A percentile compares a stretch with the other conserved stretches of the same genome.
phyloP scores from a whole-genome alignment of 1,284 basidiomycete genomes.

The Prillingera fragicola region DNA sequence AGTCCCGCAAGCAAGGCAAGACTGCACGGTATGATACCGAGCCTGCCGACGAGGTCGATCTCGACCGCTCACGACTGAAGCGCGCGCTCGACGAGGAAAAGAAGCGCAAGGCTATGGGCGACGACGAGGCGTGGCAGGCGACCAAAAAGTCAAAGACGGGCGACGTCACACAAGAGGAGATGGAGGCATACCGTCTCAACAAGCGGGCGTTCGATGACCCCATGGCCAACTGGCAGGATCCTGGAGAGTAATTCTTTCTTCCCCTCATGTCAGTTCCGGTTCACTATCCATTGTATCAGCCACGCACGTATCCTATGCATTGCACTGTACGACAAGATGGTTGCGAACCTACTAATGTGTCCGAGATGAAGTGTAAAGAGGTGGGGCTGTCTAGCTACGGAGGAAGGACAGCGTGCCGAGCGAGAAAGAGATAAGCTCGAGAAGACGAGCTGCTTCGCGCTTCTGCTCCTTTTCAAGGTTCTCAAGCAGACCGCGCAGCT shows the following conservation, averaged over 20 bases:
- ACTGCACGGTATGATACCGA: conserved; percentile 51
- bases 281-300: conserved; percentile 4
- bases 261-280: neutral
- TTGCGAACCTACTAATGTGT: no score
- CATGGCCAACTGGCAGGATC: conserved; percentile 48
- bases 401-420: conserved; percentile 48
- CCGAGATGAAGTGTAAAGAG: conserved; percentile 1
- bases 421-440: conserved; percentile 45
- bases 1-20: conserved; percentile 20
- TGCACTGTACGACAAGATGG: conserved; percentile 3
- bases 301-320: conserved; percentile 4
- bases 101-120: conserved; percentile 62
- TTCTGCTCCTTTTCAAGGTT: conserved; percentile 59
- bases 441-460: conserved; percentile 65
- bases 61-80: conserved; percentile 64
- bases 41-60: conserved; percentile 61
- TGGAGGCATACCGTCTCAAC: conserved; percentile 54
- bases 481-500: conserved; percentile 58
- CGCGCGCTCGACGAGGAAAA: conserved; percentile 71
- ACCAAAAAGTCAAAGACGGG: conserved; percentile 51
- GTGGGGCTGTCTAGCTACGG: conserved; percentile 10
- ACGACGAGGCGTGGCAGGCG: conserved; percentile 51
- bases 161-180: conserved; percentile 86
- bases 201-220: conserved; percentile 47
- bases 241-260: neutral